Base-by-base conservation (phyloP, 495 filamentous ascomycete genomes). In the Corynascus novoguineensis region DNA sequence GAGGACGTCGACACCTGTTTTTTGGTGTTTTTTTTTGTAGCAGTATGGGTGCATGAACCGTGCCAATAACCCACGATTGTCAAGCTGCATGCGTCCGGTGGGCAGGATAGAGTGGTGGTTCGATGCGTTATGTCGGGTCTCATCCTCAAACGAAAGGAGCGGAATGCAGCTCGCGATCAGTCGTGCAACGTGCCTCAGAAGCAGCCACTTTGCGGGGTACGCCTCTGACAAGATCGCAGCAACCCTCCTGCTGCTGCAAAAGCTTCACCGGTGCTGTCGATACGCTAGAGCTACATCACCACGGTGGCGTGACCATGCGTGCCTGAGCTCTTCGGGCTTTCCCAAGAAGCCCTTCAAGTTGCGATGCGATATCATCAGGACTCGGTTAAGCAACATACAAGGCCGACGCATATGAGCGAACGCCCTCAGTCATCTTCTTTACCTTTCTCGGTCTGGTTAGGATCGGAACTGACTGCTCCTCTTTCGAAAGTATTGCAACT, bases 141-240 rank as follows among this genome's bases (percentile, higher is more conserved):
- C 21, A n/a, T 29, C 53, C 6, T 19, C 32, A 19, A 21, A 19
- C 45, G 21, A 31, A 48, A 40, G 7, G 38, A 19, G 14, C 17
- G 27, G 42, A 48, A 12, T 38, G 40, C 28, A 29, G 32, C 38
- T 48, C 32, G 56, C 42, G 25, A 59, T 29, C 56, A 19, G 48
- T 29, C 24, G 56, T 59, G 56, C 22, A 53, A 59, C 56, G 56
- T 52, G 49, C 49, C 56, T 59, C 56, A 50, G n/a, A 37, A 53
- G 41, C 56, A 51, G 56, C 56, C 48, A 53, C 31, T 59, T 59
- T 59, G 49, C 56, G 56, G 56, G 50, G 49, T 47, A 46, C 32
- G 42, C 42, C 21, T 22, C 21, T 31, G 37, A 17, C 5, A 27
- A 34, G 49, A 46, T 34, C 32, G 46, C 38, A 6, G 38, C 47